These are phyloP conservation scores for Evansstolkia leycettana DNA, from an alignment of 495 filamentous ascomycete species.

Conservation along the genomic window DNA sequence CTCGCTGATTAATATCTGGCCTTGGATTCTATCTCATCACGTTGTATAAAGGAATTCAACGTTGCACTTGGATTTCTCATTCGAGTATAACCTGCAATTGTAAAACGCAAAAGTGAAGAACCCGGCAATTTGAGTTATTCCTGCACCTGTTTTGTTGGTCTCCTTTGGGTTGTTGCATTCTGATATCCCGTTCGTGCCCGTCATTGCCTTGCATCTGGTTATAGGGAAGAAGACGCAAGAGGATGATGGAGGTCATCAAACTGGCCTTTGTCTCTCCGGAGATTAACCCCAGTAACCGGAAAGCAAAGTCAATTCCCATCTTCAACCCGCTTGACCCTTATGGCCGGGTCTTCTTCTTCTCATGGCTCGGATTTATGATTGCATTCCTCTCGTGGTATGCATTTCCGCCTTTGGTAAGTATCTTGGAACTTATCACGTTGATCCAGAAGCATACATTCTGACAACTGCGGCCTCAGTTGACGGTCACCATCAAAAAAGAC, in stretches of 20 bases:
- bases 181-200: too few relatives aligned
- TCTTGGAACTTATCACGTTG: not conserved
- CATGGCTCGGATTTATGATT: constrained; percentile 91
- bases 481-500: constrained; percentile 66
- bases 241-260: constrained; percentile 11
- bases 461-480: constrained; percentile 39
- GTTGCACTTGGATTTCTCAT: too few relatives aligned
- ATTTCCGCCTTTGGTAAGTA: constrained; percentile 68
- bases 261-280: constrained; percentile 25
- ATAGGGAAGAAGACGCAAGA: too few relatives aligned
- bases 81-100: too few relatives aligned
- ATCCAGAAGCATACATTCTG: not conserved
- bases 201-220: too few relatives aligned
- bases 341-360: constrained; percentile 88
- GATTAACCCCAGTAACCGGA: constrained; percentile 64
- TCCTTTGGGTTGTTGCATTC: too few relatives aligned
- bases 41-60: too few relatives aligned
- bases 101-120: too few relatives aligned
- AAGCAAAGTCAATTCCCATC: constrained; percentile 69
- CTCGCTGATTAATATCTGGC: too few relatives aligned
- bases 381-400: constrained; percentile 87
- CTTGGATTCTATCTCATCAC: too few relatives aligned
- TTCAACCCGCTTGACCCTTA: constrained; percentile 73
- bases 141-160: too few relatives aligned
- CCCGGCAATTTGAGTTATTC: too few relatives aligned